These are phyloP conservation scores for Eremochloa ophiuroides DNA, from an alignment of 176 grass and related monocot species.

Conservation along the genomic window DNA sequence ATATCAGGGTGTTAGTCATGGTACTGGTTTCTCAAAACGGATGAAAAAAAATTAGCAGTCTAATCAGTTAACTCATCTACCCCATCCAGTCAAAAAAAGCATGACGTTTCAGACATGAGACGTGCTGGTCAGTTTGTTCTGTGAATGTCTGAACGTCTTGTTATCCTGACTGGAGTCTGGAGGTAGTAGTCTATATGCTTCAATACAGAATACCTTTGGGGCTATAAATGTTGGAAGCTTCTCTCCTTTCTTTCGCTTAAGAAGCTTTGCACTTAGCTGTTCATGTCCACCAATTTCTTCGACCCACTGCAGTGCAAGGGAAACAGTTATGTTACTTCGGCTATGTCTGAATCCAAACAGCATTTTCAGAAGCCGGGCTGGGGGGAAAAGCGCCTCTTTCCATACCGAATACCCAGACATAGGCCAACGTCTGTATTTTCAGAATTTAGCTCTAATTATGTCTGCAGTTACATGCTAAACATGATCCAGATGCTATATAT, in stretches of 20 bases:
- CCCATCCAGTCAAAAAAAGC: not conserved
- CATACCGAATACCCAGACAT: not conserved
- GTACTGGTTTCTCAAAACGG: not conserved
- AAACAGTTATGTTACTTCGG: not conserved
- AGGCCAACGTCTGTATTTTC: not conserved
- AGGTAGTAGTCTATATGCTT: not conserved
- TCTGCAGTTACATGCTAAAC: not conserved
- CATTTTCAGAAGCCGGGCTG: not conserved
- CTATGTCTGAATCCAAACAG: not conserved
- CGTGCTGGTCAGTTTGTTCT: not conserved
- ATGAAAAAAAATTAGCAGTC: not conserved
- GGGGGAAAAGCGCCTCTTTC: not conserved
- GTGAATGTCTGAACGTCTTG: not conserved
- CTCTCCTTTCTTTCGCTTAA: constrained; percentile 61
- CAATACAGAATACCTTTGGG: constrained; percentile 58
- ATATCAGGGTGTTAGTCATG: constrained; percentile 3
- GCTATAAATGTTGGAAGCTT: constrained; percentile 85
- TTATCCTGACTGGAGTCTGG: not conserved
- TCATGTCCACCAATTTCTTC: constrained; percentile 76
- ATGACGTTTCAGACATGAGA: not conserved
- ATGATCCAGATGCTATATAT: not conserved
- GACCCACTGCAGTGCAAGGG: constrained; percentile 64
- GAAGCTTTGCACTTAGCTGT: constrained; percentile 71
- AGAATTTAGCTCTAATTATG: not conserved
- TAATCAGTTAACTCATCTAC: not conserved